Conservation (phyloP, 192 early-diverging fungal species). For the Rhizophagus sp. region DNA sequence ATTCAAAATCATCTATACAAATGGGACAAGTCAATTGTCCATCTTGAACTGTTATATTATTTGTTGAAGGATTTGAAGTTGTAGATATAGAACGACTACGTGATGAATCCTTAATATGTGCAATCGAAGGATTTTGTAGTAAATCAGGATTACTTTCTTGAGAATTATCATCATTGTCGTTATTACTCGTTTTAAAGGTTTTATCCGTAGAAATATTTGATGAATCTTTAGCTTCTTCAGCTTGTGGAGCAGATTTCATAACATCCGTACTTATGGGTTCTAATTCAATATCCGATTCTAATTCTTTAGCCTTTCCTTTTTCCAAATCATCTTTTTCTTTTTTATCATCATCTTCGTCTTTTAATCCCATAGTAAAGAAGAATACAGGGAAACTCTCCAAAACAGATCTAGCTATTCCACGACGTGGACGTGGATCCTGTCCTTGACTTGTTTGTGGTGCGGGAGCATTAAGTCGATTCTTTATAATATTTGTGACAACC, state of each 20-base stretch:
- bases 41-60: background rate
- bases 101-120: background rate
- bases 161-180: background rate
- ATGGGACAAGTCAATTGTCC: slow-evolving; percentile 31
- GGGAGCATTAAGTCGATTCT: slow-evolving; percentile 1
- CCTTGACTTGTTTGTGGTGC: background rate
- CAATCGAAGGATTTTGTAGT: background rate
- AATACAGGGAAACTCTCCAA: slow-evolving; percentile 30
- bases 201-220: background rate
- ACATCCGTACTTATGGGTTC: background rate
- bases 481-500: slow-evolving; percentile 17
- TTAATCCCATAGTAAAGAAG: slow-evolving; percentile 10
- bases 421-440: background rate
- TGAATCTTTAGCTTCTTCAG: background rate
- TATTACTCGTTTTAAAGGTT: background rate
- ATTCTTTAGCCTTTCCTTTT: background rate
- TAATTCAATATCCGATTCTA: background rate
- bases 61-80: background rate
- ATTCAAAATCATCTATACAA: slow-evolving; percentile 31
- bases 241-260: background rate
- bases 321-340: slow-evolving; percentile 8
- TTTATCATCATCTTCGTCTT: background rate
- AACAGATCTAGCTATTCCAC: slow-evolving; percentile 15
- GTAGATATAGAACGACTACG: background rate
- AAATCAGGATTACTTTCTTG: background rate